Evolutionary conservation across 495 filamentous ascomycete species (phyloP), one percentile per base, ranked within the genome.

Genomic region (Talaromyces trachyspermus): DNA sequence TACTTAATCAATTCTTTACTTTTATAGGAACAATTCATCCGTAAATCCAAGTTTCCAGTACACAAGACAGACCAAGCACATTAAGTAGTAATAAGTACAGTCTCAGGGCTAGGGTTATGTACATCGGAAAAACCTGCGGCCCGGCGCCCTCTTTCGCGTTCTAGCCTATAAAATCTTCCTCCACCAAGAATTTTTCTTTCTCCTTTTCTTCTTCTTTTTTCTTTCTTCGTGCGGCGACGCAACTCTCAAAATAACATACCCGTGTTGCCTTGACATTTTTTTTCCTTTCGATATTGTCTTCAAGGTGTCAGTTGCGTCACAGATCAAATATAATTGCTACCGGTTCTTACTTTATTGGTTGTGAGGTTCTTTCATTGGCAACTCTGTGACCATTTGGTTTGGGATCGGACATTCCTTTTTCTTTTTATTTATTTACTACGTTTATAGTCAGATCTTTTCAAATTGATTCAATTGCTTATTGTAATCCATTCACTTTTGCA

Each of bases 201-300:
- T 14, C 49, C 17, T 19, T 35, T 51, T 24, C 30, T 49, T 43
- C 43, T 30, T 32, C 36, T 52, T 23, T 30, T 55, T 52, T 43
- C 59, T 55, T 64, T 65, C 75, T 77, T 81, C 68, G 75, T 81
- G 78, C 78, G 76, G 78, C 76, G 74, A 67, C 69, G 71, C 69
- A 70, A 72, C 69, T 71, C 46, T 54, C 52, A 69, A 56, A 60
- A 53, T 66, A 46, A 35, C 39, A 42, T 55, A 60, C 61, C 71
- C 69, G 69, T 79, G 71, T 78, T 78, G 68, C 74, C 62, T 75
- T 67, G 61, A 66, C 62, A 63, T 65, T 58, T 56, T 58, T 49
- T 50, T 54, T 36, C 52, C 66, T 62, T 50, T 51, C 71, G 72
- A 69, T 71, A 69, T 71, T 49, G 39, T 49, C 44, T 33, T 49